These are phyloP conservation scores for Podospora sp. DNA, from an alignment of 495 filamentous ascomycete species.

Conservation along the genomic window DNA sequence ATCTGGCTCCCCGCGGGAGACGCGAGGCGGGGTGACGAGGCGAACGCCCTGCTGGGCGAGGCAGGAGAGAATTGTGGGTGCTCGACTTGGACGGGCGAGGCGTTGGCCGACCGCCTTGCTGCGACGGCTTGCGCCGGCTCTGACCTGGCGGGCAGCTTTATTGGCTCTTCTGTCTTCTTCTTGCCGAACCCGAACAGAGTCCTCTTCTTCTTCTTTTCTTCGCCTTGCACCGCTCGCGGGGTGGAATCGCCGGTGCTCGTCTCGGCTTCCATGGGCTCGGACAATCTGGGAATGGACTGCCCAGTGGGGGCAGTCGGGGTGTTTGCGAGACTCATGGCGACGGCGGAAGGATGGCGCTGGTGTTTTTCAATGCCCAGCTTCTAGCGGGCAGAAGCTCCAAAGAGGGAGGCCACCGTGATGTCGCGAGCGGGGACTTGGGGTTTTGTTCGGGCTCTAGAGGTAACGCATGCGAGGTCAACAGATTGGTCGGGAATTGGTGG, in stretches of 20 bases:
- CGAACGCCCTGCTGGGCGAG: conserved; percentile 52
- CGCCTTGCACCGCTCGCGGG: conserved; percentile 40
- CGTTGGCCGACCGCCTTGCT: conserved; percentile 30
- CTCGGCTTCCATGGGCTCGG: conserved; percentile 36
- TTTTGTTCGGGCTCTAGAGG: conserved; percentile 7
- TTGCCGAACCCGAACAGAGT: conserved; percentile 66
- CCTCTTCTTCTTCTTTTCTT: conserved; percentile 53
- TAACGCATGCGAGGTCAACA: conserved; percentile 11
- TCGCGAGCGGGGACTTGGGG: not conserved
- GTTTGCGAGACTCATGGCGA: conserved; percentile 33
- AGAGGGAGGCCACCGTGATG: not conserved
- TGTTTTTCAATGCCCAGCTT: not conserved
- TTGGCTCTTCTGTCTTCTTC: conserved; percentile 59
- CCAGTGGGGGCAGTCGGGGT: conserved; percentile 26
- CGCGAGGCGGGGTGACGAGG: conserved; percentile 61
- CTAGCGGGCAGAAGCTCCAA: not conserved
- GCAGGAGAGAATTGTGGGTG: conserved; percentile 51
- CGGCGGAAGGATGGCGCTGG: not conserved
- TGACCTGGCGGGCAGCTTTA: conserved; percentile 38
- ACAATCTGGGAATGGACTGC: conserved; percentile 30
- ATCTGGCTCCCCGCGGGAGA: conserved; percentile 80
- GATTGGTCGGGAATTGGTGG: not conserved
- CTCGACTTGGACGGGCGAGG: conserved; percentile 49
- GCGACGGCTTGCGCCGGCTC: conserved; percentile 26
- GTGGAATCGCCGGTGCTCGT: conserved; percentile 38